These are phyloP conservation scores for Ocimum tenuiflorum DNA, from an alignment of 257 asterid genomes.

Conservation along the genomic window DNA sequence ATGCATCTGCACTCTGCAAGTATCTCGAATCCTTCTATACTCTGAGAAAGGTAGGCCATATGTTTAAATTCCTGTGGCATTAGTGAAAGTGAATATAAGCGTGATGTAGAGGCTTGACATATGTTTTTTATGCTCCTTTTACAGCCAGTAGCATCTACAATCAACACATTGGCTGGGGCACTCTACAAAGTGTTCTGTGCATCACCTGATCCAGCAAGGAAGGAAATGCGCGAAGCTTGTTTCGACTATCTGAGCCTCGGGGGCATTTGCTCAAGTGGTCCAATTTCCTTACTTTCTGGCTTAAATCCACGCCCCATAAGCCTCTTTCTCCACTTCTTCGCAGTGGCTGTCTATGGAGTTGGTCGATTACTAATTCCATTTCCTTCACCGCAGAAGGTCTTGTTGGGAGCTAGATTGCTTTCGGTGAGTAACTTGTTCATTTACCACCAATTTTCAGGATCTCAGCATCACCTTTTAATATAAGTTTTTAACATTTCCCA, in stretches of 20 bases:
- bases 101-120: too few relatives aligned
- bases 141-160: constrained; percentile 50
- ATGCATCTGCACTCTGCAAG: constrained; percentile 32
- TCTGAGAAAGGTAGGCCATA: constrained; percentile 46
- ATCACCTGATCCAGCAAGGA: constrained; percentile 39
- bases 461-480: too few relatives aligned
- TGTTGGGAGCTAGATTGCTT: constrained; percentile 53
- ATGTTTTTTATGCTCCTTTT: too few relatives aligned
- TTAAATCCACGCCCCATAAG: constrained; percentile 46
- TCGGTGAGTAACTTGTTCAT: constrained; percentile 30
- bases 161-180: constrained; percentile 45
- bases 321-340: constrained; percentile 54
- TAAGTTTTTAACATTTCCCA: too few relatives aligned
- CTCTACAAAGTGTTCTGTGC: constrained; percentile 47
- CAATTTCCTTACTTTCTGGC: constrained; percentile 42
- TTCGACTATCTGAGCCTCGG: constrained; percentile 45
- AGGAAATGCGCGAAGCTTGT: constrained; percentile 49
- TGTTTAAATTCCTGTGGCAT: too few relatives aligned
- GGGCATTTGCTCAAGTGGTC: constrained; percentile 37
- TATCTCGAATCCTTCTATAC: constrained; percentile 41
- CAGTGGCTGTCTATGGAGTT: constrained; percentile 58
- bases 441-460: background rate
- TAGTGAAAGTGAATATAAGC: too few relatives aligned
- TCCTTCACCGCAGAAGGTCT: constrained; percentile 53
- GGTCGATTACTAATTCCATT: constrained; percentile 59